Evolutionary conservation across 805 yeast species (phyloP), one percentile per base, ranked within the genome.

Genomic region (Pichia eremophila): DNA sequence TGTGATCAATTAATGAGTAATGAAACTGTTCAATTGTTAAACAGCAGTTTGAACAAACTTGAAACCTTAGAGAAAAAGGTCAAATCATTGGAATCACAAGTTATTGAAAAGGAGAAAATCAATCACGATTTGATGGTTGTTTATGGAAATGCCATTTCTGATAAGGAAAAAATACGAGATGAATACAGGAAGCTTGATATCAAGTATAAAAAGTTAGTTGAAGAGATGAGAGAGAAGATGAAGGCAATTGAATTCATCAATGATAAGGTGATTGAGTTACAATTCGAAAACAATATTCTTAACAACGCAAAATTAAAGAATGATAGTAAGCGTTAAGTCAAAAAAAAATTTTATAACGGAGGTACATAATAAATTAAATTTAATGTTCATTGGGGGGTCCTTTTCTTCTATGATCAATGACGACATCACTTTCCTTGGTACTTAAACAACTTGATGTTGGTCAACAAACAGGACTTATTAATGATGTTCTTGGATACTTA

Each of bases 241-340:
- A 69, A 70, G 49, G 68, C 73, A 29, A 65, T 77, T 32, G 79
- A 75, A 45, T 56, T 73, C 8, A 63, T 74, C 32, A 77, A 75
- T 50, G 82, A 77, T 52, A 77, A 75, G 52, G 57, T 73, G 8
- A 59, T 78, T 45, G 68, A 75, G 18, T 56, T 67, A 34, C 76
- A 74, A 55, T 73, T 77, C 40, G 80, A 76, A 55, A 70, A 67
- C 46, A 74, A 74, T 47, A 68, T 77, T 28, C 55, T 75, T 46
- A 34, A 34, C 15, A 15, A 14, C 9, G 36, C 17, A 18, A 36
- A 36, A n/a, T 17, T 5, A 36, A 36, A 18, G 9, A 36, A 17
- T 9, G 1, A 22, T 22, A 22, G 4, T 22, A 22, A 22, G 25
- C 25, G 25, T 22, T 22, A 22, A 22, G 25, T 22, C 25, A 22